Evolutionary conservation across 1,284 basidiomycete species (phyloP), one percentile per base, ranked within the genome.

Genomic region (Naganishia liquefaciens): DNA sequence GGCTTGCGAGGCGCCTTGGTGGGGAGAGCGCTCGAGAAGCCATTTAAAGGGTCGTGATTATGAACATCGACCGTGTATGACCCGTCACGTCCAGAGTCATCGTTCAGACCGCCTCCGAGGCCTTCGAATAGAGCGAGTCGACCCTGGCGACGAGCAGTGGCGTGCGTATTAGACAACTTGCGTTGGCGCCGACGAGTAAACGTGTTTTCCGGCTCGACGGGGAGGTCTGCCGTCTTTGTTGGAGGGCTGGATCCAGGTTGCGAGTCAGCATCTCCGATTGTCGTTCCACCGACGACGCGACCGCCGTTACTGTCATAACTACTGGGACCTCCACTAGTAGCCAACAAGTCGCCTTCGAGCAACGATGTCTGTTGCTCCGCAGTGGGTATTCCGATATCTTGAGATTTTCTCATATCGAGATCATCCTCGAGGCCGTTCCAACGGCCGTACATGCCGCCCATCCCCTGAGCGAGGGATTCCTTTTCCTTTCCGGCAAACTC

Each of bases 61-160:
- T 54, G 27, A 17, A 62, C 55, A 40, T 66, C 46, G 28, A 62
- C 64, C 33, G 57, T 66, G 30, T 54, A 62, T 5, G 64, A 66
- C 25, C 44, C 55, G 42, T 40, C 58, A n/a, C 50, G 40, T 4
- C 21, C 25, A 7, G 51, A n/a, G 3, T 52, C 60, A 28, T 57
- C 64, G 33, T 50, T 55, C 11, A 66, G 43, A 80, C 81, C 2
- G 81, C 80, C 40, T 82, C 80, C 81, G 49, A 80, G 80, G 33
- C 86, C 85, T 76, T 98, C 95, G 74, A 99, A 98, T 1, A 96
- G 80, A 0, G 93, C 94, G 72, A 98, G 85, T 79, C 97, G 98
- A 33, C 87, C 88, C 62, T 88, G 89, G 69, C 80, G 69, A 10
- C 81, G 69, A 2, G 75, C 86, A 19, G 84, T 80, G 0, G 87